phyloP scores from a whole-genome alignment of 441 rosid genomes.

The Pelargonium australe region DNA sequence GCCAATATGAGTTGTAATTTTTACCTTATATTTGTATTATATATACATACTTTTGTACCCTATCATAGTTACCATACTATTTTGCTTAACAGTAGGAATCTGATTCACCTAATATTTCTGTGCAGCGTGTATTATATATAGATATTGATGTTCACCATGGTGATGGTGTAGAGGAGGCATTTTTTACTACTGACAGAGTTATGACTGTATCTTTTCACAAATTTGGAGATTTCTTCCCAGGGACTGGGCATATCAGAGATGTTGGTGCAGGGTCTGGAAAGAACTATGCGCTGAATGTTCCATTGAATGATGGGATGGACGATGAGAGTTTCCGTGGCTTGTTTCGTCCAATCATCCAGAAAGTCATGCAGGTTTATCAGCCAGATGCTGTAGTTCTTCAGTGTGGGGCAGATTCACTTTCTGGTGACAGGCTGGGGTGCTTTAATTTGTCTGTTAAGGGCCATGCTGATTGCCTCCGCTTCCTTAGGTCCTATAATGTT shows the following conservation, averaged over 20 bases:
- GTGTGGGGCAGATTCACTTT: slow-evolving; percentile 92
- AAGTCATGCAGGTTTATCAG: slow-evolving; percentile 90
- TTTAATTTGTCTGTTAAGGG: slow-evolving; percentile 95
- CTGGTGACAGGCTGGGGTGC: slow-evolving; percentile 93
- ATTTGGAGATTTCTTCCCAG: slow-evolving; percentile 94
- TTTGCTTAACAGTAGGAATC: slow-evolving; percentile 9
- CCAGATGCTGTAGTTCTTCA: slow-evolving; percentile 99
- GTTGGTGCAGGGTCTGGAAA: slow-evolving; percentile 67
- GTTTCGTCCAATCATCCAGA: slow-evolving; percentile 72
- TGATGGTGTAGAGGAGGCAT: slow-evolving; percentile 97
- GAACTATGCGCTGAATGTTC: slow-evolving; percentile 79
- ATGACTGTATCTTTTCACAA: slow-evolving; percentile 98
- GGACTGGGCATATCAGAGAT: slow-evolving; percentile 83
- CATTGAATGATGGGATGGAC: slow-evolving; percentile 83
- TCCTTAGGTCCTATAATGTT: slow-evolving; percentile 76
- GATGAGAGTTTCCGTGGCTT: slow-evolving; percentile 70
- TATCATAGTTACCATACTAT: not conserved
- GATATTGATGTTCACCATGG: slow-evolving; percentile 98
- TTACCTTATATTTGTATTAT: too few species aligned
- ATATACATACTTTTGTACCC: not conserved
- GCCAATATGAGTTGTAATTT: too few species aligned
- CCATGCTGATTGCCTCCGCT: slow-evolving; percentile 92
- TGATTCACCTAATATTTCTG: slow-evolving; percentile 18
- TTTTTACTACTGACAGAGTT: slow-evolving; percentile 89
- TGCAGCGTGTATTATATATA: slow-evolving; percentile 83